phyloP scores from a whole-genome alignment of 2,329 filamentous ascomycete genomes.

The Trichoderma brevicompactum region DNA sequence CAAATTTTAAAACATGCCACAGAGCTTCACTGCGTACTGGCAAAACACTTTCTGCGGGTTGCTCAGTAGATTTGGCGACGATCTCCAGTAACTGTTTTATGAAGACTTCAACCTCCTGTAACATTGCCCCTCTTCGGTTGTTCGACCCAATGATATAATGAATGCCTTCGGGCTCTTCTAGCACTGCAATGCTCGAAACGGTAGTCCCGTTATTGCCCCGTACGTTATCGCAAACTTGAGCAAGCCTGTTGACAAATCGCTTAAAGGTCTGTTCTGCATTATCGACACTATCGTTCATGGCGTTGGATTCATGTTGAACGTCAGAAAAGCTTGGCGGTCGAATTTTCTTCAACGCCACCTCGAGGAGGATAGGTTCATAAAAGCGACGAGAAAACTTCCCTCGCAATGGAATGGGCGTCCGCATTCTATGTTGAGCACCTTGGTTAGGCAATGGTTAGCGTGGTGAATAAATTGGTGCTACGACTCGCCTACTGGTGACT shows the following conservation, averaged over 20 bases:
- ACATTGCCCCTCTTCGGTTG: constrained; percentile 11
- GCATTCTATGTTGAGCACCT: background rate
- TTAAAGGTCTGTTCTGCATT: constrained; percentile 36
- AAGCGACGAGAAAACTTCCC: constrained; percentile 35
- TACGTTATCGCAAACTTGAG: constrained; percentile 39
- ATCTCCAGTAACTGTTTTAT: constrained; percentile 29
- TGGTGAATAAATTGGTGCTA: too few relatives aligned
- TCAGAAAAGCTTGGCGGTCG: background rate
- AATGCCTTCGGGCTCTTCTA: constrained; percentile 37
- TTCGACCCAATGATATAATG: constrained; percentile 42
- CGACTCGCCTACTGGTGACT: background rate
- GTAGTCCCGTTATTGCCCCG: constrained; percentile 36
- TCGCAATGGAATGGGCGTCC: constrained; percentile 22
- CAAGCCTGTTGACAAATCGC: constrained; percentile 40
- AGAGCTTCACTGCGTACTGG: constrained; percentile 5
- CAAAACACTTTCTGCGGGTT: rapidly evolving
- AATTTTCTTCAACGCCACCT: constrained; percentile 35
- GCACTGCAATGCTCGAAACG: constrained; percentile 39
- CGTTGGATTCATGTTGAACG: constrained; percentile 12
- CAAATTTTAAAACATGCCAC: constrained; percentile 33
- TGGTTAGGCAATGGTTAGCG: background rate
- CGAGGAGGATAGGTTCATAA: constrained; percentile 39
- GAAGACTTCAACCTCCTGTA: constrained; percentile 20
- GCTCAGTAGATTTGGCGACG: constrained; percentile 12
- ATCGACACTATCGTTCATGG: background rate